Evolutionary conservation across 192 early-diverging fungal species (phyloP), one percentile per base, ranked within the genome.

Genomic region (Podila horticola): DNA sequence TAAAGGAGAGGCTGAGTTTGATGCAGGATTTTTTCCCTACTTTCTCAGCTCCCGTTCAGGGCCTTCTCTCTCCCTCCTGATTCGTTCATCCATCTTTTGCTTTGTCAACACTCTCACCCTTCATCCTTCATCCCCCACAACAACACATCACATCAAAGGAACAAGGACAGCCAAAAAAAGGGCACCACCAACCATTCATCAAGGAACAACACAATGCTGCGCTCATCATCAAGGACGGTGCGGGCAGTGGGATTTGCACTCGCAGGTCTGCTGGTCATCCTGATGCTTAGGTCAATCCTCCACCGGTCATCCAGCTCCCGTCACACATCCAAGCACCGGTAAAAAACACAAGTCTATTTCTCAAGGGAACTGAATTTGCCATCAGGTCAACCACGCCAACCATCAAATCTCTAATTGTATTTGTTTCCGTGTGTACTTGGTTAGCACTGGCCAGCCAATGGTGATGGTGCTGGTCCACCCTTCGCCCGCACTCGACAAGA

Each of bases 391-490:
- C 34, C 34, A 11, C 34, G 10, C 34, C 10, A 7, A 36, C 9
- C 9, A 10, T 36, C 34, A 36, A 36, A 10, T 36, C 10, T 10
- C 34, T 36, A 36, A 36, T 36, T 6, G 6, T 36, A 1, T 36
- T 36, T 36, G 34, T 36, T 36, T 36, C 34, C 11, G 9, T 36
- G 34, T 36, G 8, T 4, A 10, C 34, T 36, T 36, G 4, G 11
- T 10, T 81, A 55, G 52, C 17, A 55, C 52, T 17, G 77, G 72
- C 4, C 66, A 81, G 55, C 77, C 71, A 12, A 71, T 69, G 7
- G 77, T 81, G 0, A 65, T 81, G 29, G 72, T 81, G 36, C 33
- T 81, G 45, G 77, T 81, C 2, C 77, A 81, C 15, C 77, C 77
- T 38, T 68, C 77, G 49, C 77, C 77, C 5, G 67, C 67, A 0